A percentile compares a stretch with the other conserved stretches of the same genome.
Evolutionary conservation across 371 early-diverging fungal genomes (phyloP).

Genomic region (Globomyces sp.): DNA sequence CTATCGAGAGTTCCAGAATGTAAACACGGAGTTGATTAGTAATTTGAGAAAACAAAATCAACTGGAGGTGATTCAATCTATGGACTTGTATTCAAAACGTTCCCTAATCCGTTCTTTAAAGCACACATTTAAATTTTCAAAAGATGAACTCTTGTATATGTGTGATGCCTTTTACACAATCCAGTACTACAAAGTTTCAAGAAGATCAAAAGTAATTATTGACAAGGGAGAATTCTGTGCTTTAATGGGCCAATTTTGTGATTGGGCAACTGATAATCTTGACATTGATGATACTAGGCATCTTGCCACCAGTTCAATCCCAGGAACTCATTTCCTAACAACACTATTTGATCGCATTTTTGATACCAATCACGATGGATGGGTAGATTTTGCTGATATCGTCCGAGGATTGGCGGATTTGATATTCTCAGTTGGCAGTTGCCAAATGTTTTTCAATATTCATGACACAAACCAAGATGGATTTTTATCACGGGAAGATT

Average conservation of each 20-base stretch:
- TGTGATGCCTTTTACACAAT: slow-evolving; percentile 89
- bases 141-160: slow-evolving; percentile 78
- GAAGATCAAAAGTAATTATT: slow-evolving; percentile 17
- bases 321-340: slow-evolving; percentile 32
- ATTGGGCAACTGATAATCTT: slow-evolving; percentile 7
- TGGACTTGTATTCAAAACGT: slow-evolving; percentile 91
- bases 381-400: slow-evolving; percentile 74
- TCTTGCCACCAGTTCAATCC: slow-evolving; percentile 7
- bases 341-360: slow-evolving; percentile 49
- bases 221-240: slow-evolving; percentile 19
- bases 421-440: slow-evolving; percentile 75
- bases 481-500: slow-evolving; percentile 72
- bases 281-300: slow-evolving; percentile 10
- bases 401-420: slow-evolving; percentile 76
- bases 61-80: slow-evolving; percentile 91
- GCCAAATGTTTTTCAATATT: slow-evolving; percentile 79
- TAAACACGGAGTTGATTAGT: slow-evolving; percentile 74
- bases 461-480: slow-evolving; percentile 78
- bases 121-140: slow-evolving; percentile 70
- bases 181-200: slow-evolving; percentile 60
- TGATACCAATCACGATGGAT: slow-evolving; percentile 57
- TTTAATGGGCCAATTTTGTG: slow-evolving; percentile 28
- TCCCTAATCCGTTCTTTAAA: slow-evolving; percentile 79
- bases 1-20: slow-evolving; percentile 82
- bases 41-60: slow-evolving; percentile 87